A percentile compares a stretch with the other conserved stretches of the same genome.
Conservation (phyloP, 176 grass and related monocot species). For the Lolium rigidum region DNA sequence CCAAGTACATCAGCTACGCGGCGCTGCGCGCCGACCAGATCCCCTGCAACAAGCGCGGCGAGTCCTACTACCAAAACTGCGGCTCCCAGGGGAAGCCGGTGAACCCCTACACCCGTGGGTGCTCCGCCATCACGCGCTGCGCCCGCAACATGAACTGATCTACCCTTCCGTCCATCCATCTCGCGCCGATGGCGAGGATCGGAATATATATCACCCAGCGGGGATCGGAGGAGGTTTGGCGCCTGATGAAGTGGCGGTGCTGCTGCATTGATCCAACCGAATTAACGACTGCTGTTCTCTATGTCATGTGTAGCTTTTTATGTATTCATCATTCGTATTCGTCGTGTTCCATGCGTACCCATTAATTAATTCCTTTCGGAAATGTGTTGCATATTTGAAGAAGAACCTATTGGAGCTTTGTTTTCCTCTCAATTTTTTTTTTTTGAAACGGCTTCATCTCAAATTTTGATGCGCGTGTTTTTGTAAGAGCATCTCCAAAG, state of each 20-base stretch:
- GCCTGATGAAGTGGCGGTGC: neutral
- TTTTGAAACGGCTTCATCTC: too few species aligned
- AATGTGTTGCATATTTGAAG: neutral
- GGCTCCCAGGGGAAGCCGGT: neutral
- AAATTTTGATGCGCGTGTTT: neutral
- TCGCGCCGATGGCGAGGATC: neutral
- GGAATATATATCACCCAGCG: neutral
- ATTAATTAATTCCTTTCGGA: neutral
- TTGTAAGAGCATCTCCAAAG: too few species aligned
- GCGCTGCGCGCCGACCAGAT: slow-evolving; percentile 61
- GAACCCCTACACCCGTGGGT: slow-evolving; percentile 81
- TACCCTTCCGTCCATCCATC: neutral
- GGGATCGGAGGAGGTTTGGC: neutral
- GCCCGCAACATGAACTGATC: slow-evolving; percentile 53
- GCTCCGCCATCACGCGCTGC: slow-evolving; percentile 81
- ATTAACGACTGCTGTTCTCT: neutral
- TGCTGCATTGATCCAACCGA: neutral
- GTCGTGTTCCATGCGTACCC: neutral
- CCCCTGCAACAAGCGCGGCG: slow-evolving; percentile 66
- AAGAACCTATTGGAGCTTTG: neutral
- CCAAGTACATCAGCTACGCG: slow-evolving; percentile 71
- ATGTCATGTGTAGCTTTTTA: neutral
- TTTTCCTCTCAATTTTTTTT: neutral
- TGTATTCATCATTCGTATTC: neutral
- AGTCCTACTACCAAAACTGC: slow-evolving; percentile 86